Base-by-base conservation (phyloP, 169 alveolate genomes). In the Eimeria acervulina region DNA sequence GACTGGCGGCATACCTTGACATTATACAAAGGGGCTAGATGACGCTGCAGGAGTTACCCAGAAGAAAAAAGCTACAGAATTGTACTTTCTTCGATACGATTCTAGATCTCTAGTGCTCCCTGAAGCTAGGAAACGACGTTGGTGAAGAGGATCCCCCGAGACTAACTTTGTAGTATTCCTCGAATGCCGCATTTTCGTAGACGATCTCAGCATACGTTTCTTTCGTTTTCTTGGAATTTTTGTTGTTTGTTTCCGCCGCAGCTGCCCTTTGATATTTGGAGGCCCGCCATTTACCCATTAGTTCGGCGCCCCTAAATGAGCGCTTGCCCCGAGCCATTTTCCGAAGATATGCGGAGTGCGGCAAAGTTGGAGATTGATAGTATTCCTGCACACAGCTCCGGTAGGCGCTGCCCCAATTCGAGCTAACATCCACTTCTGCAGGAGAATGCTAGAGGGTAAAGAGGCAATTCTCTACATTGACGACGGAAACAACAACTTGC, bases 161-260 rank as follows among this genome's bases (percentile, higher is more conserved):
- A 51, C 96, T 52, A 23, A 85, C 96, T 33, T 72, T 66, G 61
- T 94, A 94, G 63, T 94, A 94, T 10, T 66, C 91, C 72, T 84
- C 96, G 36, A 70, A 94, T 36, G 90, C 95, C 28, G 94, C 96
- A 38, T 94, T 94, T 33, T 94, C 96, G 66, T 84, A 94, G 26
- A 68, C 33, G 42, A 94, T 87, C 40, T 87, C 84, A 23, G 42
- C 63, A n/a, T 87, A 87, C 66, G 94, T 4, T 26, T 38, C 83
- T 21, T 28, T 40, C 40, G 55, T 28, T 87, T 74, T 81, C 12
- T 83, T 28, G 72, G 91, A 19, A 21, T 31, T 83, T 12, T 2
- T 83, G 83, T 42, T 40, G 10, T 42, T 38, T 13, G 42, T 23
- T 33, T 47, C 74, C n/a, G 47, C 83, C 63, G 44, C 68, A 36